phyloP scores from a whole-genome alignment of 2,329 filamentous ascomycete species.

The Claviceps humidiphila region DNA sequence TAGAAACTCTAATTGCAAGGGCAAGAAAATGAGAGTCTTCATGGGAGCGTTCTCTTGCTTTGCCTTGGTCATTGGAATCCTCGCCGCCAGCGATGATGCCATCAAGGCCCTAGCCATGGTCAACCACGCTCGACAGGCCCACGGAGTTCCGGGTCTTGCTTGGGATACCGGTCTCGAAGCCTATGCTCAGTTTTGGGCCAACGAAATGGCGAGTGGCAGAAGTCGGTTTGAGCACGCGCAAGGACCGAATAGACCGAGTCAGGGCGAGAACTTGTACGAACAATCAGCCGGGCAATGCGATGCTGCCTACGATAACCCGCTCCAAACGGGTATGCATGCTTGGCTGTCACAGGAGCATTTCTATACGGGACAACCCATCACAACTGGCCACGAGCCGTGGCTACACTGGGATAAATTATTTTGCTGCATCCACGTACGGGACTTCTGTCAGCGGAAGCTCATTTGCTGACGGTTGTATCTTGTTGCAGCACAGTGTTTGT shows the following conservation, averaged over 20 bases:
- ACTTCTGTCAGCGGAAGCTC: not conserved
- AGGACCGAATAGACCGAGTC: slow-evolving; percentile 16
- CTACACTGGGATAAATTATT: slow-evolving; percentile 22
- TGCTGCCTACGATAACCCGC: slow-evolving; percentile 14
- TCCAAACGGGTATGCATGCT: slow-evolving; percentile 16
- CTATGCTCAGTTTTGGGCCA: slow-evolving; percentile 22
- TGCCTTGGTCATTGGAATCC: not conserved
- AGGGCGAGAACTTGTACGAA: slow-evolving; percentile 23
- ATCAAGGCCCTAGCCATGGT: slow-evolving; percentile 15
- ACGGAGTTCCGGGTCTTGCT: slow-evolving; percentile 15
- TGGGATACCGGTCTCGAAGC: slow-evolving; percentile 19
- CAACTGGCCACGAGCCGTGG: slow-evolving; percentile 20
- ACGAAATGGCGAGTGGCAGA: slow-evolving; percentile 18
- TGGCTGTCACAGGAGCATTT: slow-evolving; percentile 20
- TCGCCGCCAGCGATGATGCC: slow-evolving; percentile 13
- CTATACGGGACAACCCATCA: slow-evolving; percentile 18
- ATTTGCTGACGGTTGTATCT: not conserved
- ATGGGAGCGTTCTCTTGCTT: slow-evolving; percentile 4
- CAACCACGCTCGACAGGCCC: slow-evolving; percentile 18
- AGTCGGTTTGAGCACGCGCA: slow-evolving; percentile 20
- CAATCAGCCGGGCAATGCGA: slow-evolving; percentile 18
- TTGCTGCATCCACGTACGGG: not conserved
- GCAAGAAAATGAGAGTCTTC: slow-evolving; percentile 4
- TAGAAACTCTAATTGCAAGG: not conserved
- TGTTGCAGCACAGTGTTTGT: slow-evolving; percentile 22